These are phyloP conservation scores for Acacia crassicarpa DNA, from an alignment of 306 rosid species.

Conservation along the genomic window DNA sequence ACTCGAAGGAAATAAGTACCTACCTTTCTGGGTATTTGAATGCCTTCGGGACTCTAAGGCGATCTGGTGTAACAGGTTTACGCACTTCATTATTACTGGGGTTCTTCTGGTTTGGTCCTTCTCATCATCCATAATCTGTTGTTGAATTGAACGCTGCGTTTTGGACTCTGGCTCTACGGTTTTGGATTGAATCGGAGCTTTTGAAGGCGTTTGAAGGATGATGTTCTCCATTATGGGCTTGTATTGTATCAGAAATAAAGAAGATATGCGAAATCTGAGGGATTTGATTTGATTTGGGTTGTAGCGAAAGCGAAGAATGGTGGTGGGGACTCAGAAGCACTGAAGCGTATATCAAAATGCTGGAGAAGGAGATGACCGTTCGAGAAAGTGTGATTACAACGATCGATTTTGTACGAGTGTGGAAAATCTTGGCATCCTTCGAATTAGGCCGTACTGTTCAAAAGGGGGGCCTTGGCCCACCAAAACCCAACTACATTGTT, in stretches of 20 bases:
- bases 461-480: too few species aligned
- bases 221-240: slow-evolving; percentile 6
- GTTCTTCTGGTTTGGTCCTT: slow-evolving; percentile 22
- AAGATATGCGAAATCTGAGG: background rate
- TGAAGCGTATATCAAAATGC: background rate
- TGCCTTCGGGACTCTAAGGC: slow-evolving; percentile 75
- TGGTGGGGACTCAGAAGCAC: background rate
- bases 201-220: slow-evolving; percentile 31
- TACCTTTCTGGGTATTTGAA: slow-evolving; percentile 92
- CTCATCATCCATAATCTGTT: slow-evolving; percentile 14
- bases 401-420: background rate
- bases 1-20: background rate
- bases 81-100: slow-evolving; percentile 49
- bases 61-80: slow-evolving; percentile 61
- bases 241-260: background rate
- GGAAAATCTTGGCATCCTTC: background rate
- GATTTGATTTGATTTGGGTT: background rate
- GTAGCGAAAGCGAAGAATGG: background rate
- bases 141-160: slow-evolving; percentile 47
- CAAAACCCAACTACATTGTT: too few species aligned
- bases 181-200: slow-evolving; percentile 39
- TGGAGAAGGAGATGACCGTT: background rate
- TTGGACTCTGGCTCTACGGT: slow-evolving; percentile 31
- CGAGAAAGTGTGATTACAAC: background rate
- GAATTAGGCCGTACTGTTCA: too few species aligned